Conservation (phyloP, 2,329 filamentous ascomycete species). For the Raffaelea arxii region DNA sequence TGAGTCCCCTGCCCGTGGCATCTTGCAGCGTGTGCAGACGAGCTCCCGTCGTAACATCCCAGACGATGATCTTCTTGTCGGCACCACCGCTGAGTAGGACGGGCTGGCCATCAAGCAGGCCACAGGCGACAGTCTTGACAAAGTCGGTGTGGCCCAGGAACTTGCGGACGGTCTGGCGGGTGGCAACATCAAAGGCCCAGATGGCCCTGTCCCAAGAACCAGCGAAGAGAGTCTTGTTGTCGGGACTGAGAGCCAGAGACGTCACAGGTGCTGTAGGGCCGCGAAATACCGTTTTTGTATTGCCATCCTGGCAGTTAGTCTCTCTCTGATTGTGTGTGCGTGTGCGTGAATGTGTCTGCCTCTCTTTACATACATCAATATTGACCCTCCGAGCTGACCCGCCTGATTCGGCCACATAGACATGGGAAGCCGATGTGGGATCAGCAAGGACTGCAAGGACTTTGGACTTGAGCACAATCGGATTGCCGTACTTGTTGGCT, state of each 20-base stretch:
- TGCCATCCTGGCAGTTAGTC: slow-evolving; percentile 28
- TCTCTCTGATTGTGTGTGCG: too few species aligned
- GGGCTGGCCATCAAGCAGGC: slow-evolving; percentile 50
- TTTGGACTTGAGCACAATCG: slow-evolving; percentile 75
- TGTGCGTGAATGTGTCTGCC: too few species aligned
- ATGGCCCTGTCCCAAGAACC: slow-evolving; percentile 92
- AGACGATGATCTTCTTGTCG: slow-evolving; percentile 74
- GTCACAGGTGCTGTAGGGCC: slow-evolving; percentile 75
- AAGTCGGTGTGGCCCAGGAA: slow-evolving; percentile 82
- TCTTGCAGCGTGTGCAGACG: slow-evolving; percentile 72
- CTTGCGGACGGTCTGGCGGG: slow-evolving; percentile 41
- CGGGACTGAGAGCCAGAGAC: slow-evolving; percentile 55
- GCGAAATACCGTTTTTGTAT: slow-evolving; percentile 43
- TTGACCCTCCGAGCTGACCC: slow-evolving; percentile 66
- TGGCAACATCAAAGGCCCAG: slow-evolving; percentile 70
- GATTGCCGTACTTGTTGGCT: slow-evolving; percentile 70
- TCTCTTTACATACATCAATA: slow-evolving; percentile 50
- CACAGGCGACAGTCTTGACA: slow-evolving; percentile 67
- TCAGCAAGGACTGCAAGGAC: slow-evolving; percentile 66
- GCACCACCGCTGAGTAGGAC: slow-evolving; percentile 65
- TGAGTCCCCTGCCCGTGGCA: slow-evolving; percentile 3
- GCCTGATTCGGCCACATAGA: slow-evolving; percentile 83
- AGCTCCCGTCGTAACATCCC: slow-evolving; percentile 60
- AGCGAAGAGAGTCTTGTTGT: slow-evolving; percentile 58
- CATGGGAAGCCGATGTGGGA: slow-evolving; percentile 45